phyloP scores from a whole-genome alignment of 2,329 filamentous ascomycete genomes.

The Diaporthe ilicicola region DNA sequence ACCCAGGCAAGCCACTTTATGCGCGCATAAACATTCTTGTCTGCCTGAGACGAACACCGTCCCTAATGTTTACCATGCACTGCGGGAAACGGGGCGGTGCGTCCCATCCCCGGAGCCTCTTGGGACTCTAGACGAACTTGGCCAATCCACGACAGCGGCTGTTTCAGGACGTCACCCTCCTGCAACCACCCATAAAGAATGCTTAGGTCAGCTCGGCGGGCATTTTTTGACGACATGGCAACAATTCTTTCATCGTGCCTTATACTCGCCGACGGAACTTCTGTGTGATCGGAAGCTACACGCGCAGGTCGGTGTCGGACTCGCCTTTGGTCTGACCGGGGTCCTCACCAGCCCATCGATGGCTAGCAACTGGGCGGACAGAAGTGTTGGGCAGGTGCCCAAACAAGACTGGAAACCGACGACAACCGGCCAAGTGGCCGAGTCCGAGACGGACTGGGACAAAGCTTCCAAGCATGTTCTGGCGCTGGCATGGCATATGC shows the following conservation, averaged over 20 bases:
- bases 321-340: background rate
- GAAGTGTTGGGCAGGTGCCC: background rate
- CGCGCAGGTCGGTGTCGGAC: background rate
- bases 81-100: background rate
- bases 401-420: background rate
- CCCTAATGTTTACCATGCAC: background rate
- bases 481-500: background rate
- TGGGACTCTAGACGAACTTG: slow-evolving; percentile 10
- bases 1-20: background rate
- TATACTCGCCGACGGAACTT: background rate
- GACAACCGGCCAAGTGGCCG: slow-evolving; percentile 1
- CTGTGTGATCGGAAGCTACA: background rate
- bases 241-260: background rate
- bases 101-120: slow-evolving; percentile 1
- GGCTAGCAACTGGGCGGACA: background rate
- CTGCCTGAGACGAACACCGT: slow-evolving; percentile 30
- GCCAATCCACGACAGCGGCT: slow-evolving; percentile 15
- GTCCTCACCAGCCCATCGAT: background rate
- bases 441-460: background rate
- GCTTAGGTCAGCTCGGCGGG: slow-evolving; percentile 20
- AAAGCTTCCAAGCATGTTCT: background rate
- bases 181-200: background rate
- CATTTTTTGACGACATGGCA: slow-evolving; percentile 18
- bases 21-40: slow-evolving; percentile 7
- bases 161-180: slow-evolving; percentile 21